Evolutionary conservation across 108 stramenopile genomes (phyloP), one percentile per base, ranked within the genome.

Genomic region (Cyclotella atomus): DNA sequence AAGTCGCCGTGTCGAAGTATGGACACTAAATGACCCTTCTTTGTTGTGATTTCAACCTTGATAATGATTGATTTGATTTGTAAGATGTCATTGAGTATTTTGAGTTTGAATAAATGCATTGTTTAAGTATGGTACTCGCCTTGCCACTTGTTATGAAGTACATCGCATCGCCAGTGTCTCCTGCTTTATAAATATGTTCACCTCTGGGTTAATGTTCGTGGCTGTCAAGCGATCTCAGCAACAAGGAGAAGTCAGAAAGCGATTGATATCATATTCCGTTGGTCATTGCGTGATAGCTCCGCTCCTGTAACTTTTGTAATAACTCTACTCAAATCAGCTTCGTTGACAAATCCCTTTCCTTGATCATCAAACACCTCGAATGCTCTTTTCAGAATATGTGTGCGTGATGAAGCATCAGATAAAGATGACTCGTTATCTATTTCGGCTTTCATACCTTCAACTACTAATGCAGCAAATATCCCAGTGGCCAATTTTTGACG

Each of bases 121-220:
- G n/a, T n/a, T n/a, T n/a, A n/a, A n/a, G n/a, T n/a, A n/a, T 41
- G 38, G 38, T 41, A 41, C 38, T 6, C 6, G 12, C 38, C 38
- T 87, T 94, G 8, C 93, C 93, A 23, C 86, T 85, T 60, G 82
- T 89, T n/a, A 94, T 71, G 75, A 94, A 94, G 75, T 89, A 91
- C 93, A 94, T 94, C 32, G 84, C 64, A 64, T 87, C 83, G 7
- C 90, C 93, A 9, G 57, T 67, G 32, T 92, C 91, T 10, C 91
- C 91, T 15, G 82, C 84, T 54, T 80, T 81, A 65, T 87, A 92
- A 20, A 92, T 77, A 46, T 68, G 73, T 47, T 88, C 79, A 8
- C 91, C 91, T 16, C 86, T 68, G 2, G 85, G 85, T 74, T 70
- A 88, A 43, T 92, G 88, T 32, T 79, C 77, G 33, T 87, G 87